Evolutionary conservation across 1,139 yeast species (phyloP), one percentile per base, ranked within the genome.

Genomic region (Yamadazyma epiphylla): DNA sequence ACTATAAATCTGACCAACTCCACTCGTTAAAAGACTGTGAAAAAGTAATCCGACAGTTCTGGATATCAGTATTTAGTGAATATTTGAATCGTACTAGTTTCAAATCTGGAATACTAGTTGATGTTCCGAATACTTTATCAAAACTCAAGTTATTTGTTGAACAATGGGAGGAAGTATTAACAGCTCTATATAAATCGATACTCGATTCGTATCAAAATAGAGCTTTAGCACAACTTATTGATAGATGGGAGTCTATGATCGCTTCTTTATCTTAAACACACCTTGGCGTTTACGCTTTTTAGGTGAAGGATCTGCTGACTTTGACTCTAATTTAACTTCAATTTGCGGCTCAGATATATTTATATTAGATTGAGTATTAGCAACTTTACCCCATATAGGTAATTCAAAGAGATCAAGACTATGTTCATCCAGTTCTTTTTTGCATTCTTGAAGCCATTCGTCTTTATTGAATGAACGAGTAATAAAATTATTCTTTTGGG

Each of bases 51-150:
- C 55, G 60, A 5, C 48, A 70, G 31, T 77, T 68, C 45, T 72
- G 83, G 75, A 48, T 73, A 3, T 65, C 86, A 0, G 82, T 78
- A 1, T 84, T 83, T 46, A 53, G 68, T 5, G 72, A 59, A 3
- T 70, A 69, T 66, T 75, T 45, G 42, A 46, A 24, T 45, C 52
- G 53, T 45, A 46, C 33, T 19, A 35, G 24, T 22, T 25, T 29
- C 48, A 46, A 42, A 31, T 29, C 4, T 63, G 60, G 2, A 27
- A 37, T 28, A 43, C 44, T 32, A 36, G 12, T 52, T 1, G 37
- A 43, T 2, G 26, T 46, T 0, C 80, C 83, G 0, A 17, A 16
- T 1, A 34, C 41, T 14, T 16, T 26, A 1, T 22, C 28, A 5
- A 67, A 62, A 9, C 45, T 77, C 14, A 29, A 28, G 1, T 53